A percentile compares a stretch with the other conserved stretches of the same genome.
These are phyloP conservation scores for Colletotrichum ledebouriae DNA, from an alignment of 2,329 filamentous ascomycete species.

Conservation along the genomic window DNA sequence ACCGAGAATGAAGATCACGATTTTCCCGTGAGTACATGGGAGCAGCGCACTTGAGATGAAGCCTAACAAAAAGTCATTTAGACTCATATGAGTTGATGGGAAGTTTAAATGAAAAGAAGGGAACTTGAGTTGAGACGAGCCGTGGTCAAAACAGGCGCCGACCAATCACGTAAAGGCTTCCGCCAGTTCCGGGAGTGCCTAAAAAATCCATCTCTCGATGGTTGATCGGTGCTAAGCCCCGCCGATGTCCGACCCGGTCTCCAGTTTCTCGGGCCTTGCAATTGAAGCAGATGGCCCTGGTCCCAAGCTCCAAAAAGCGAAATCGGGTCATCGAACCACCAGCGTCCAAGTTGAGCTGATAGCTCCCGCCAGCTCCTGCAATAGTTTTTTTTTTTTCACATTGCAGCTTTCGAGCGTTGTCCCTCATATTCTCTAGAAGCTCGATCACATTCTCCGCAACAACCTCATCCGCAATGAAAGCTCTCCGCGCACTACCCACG, in stretches of 20 bases:
- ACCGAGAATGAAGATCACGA: too few relatives aligned
- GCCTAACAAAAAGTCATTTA: conserved; percentile 3
- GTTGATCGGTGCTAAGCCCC: conserved; percentile 26
- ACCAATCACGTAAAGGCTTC: not conserved
- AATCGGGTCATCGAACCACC: conserved; percentile 32
- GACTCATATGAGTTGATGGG: not conserved
- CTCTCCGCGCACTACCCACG: conserved; percentile 19
- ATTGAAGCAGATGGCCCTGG: conserved; percentile 31
- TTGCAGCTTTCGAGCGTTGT: not conserved
- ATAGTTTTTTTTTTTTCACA: not conserved
- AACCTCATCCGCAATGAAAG: conserved; percentile 27
- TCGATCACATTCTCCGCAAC: too few relatives aligned
- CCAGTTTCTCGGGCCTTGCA: conserved; percentile 8
- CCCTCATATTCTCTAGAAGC: accelerated
- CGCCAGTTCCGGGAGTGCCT: not conserved
- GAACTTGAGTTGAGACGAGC: conserved; percentile 13
- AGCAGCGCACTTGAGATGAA: not conserved
- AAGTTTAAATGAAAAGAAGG: conserved; percentile 5
- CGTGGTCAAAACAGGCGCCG: not conserved
- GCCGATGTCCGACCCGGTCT: conserved; percentile 28
- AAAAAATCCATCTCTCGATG: not conserved
- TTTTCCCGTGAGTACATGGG: too few relatives aligned
- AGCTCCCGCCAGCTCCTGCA: conserved; percentile 20
- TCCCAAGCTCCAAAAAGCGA: conserved; percentile 26
- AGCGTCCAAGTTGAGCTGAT: conserved; percentile 4